Evolutionary conservation across 768 basidiomycete genomes (phyloP).

Genomic region (Trametes sanguinea): DNA sequence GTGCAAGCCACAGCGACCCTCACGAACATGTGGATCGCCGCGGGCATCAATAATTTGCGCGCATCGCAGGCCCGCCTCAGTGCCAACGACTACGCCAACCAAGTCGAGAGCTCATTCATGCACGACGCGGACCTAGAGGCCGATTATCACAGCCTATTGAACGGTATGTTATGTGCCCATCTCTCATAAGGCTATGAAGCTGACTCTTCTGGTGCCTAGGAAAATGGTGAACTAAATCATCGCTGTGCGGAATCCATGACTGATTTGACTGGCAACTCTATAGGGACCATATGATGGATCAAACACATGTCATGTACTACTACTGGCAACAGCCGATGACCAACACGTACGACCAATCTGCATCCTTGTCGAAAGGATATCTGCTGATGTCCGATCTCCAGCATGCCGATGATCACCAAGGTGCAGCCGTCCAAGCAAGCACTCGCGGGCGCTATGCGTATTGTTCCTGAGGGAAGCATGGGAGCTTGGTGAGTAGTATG

Average conservation of each 20-base stretch:
- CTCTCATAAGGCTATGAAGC: not conserved
- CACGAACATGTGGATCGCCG: conserved; percentile 57
- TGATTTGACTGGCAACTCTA: not conserved
- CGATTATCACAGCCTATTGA: conserved; percentile 58
- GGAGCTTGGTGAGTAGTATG: conserved; percentile 55
- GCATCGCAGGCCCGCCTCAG: conserved; percentile 66
- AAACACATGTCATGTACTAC: conserved; percentile 65
- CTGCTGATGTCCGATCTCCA: conserved; percentile 25
- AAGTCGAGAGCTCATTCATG: conserved; percentile 59
- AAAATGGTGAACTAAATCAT: conserved; percentile 54
- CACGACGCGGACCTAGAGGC: conserved; percentile 61
- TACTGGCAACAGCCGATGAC: conserved; percentile 77
- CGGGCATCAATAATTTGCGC: conserved; percentile 61
- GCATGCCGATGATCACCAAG: conserved; percentile 54
- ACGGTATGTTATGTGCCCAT: conserved; percentile 38
- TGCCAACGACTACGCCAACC: conserved; percentile 59
- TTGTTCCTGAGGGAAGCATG: conserved; percentile 58
- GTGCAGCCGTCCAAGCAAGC: conserved; percentile 59
- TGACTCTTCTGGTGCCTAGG: conserved; percentile 33
- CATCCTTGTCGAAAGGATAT: too few relatives aligned
- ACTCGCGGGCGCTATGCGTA: conserved; percentile 63
- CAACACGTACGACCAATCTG: conserved; percentile 46
- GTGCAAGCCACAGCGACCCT: conserved; percentile 60
- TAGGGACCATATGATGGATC: conserved; percentile 61
- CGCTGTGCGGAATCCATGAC: conserved; percentile 21